Base-by-base conservation (phyloP, 176 grass and related monocot species). In the Pontederia paniculata region DNA sequence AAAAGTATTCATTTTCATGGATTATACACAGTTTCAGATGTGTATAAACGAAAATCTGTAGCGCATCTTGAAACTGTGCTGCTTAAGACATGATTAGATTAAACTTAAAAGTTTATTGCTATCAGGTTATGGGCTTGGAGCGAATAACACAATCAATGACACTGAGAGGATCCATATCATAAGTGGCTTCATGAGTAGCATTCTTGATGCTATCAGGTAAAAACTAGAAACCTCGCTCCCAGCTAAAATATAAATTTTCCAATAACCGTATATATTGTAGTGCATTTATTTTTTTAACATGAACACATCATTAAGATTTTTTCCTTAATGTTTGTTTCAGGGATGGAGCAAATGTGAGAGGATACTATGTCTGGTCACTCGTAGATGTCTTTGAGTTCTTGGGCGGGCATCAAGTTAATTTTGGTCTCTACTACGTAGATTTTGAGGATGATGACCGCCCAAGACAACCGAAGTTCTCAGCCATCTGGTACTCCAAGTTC, bases 371-470 rank as follows among this genome's bases (percentile, higher is more conserved):
- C 2, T 95, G 84, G 84, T 45, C 62, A 25, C 85, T 85, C 47
- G 5, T 95, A 65, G 85, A 89, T 75, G 25, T 89, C 1, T 85
- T 86, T 45, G 81, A 95, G 60, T 60, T 76, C 11, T 8, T 85
- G 6, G 0, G 8, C 3, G 89, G 84, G 28, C 82, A 80, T 45
- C 43, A 55, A 50, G 45, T 20, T 43, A 68, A 55, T 8, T 85
- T 63, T 16, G 89, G 84, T 19, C 54, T 88, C n/a, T 82, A 88
- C 68, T 54, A 69, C 11, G 84, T 95, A 1, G 78, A 95, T 57
- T 87, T 87, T 22, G 17, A 83, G 0, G 62, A 83, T 1, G 60
- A 74, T 19, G 54, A 72, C 1, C 73, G n/a, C 42, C 58, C 71
- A 23, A 67, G 83, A 12, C 57, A 68, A 19, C 73, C 83, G 8